Conservation (phyloP, 805 yeast genomes). For the Yarrowia divulgata region DNA sequence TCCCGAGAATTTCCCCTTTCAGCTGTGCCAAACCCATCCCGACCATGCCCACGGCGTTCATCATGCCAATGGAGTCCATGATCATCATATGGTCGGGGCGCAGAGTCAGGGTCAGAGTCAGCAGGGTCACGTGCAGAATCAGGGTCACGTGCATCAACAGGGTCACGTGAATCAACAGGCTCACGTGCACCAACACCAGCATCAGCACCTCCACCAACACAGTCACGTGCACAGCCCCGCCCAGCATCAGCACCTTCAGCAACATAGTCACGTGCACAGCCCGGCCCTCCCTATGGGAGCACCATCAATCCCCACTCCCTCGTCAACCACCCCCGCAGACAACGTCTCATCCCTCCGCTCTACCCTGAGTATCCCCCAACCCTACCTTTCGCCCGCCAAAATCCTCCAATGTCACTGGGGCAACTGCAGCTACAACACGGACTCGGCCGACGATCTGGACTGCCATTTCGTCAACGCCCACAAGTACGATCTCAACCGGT, state of each 20-base stretch:
- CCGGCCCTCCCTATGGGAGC: not conserved
- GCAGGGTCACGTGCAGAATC: not conserved
- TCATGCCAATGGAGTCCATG: slow-evolving; percentile 24
- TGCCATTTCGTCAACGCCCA: slow-evolving; percentile 54
- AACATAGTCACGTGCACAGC: not conserved
- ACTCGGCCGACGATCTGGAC: slow-evolving; percentile 55
- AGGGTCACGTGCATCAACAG: not conserved
- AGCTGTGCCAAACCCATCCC: slow-evolving; percentile 32
- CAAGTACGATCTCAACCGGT: slow-evolving; percentile 42
- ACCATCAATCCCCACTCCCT: not conserved
- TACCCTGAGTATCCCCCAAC: slow-evolving; percentile 15
- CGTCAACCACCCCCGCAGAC: slow-evolving; percentile 4
- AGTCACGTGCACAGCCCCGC: not conserved
- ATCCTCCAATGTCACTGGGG: slow-evolving; percentile 68
- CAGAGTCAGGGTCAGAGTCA: too few species aligned
- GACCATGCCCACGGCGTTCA: slow-evolving; percentile 30
- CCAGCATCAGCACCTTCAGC: not conserved
- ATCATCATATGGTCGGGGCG: not conserved
- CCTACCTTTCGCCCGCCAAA: slow-evolving; percentile 39
- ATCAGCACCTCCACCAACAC: not conserved
- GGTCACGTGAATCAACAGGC: not conserved
- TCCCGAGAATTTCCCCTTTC: slow-evolving; percentile 26
- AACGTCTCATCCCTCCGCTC: slow-evolving; percentile 15
- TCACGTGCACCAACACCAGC: not conserved
- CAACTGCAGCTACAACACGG: slow-evolving; percentile 58